Percentiles rank a stretch among this genome's conserved stretches.
phyloP scores from a whole-genome alignment of 2,329 filamentous ascomycete genomes.

The Aureobasidium leucospermi region DNA sequence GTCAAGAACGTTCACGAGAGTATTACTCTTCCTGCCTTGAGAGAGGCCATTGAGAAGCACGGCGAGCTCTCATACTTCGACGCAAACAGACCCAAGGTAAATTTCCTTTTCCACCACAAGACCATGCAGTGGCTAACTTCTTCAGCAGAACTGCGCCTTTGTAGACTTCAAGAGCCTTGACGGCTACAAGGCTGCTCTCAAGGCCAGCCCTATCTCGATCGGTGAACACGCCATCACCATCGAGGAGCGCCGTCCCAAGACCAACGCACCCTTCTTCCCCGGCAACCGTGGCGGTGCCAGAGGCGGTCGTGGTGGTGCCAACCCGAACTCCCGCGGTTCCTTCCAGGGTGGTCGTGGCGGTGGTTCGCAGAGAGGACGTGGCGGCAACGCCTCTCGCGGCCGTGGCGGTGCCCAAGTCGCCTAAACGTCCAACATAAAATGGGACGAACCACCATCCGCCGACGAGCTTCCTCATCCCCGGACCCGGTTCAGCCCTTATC shows the following conservation, averaged over 20 bases:
- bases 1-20: slow-evolving; percentile 94
- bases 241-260: slow-evolving; percentile 71
- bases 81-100: slow-evolving; percentile 67
- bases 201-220: slow-evolving; percentile 78
- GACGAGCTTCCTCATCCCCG: not conserved
- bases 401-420: slow-evolving; percentile 21
- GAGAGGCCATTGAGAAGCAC: slow-evolving; percentile 61
- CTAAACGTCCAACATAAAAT: slow-evolving; percentile 6
- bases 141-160: slow-evolving; percentile 80
- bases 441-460: not conserved
- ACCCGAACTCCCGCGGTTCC: slow-evolving; percentile 50
- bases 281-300: slow-evolving; percentile 32
- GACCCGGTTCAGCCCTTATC: not conserved
- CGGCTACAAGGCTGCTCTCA: slow-evolving; percentile 74
- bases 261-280: slow-evolving; percentile 28
- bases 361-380: slow-evolving; percentile 34
- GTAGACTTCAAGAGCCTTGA: slow-evolving; percentile 81
- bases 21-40: slow-evolving; percentile 68
- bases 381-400: slow-evolving; percentile 28
- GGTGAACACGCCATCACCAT: slow-evolving; percentile 76
- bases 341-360: slow-evolving; percentile 64
- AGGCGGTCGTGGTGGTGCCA: slow-evolving; percentile 35
- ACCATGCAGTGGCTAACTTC: not conserved
- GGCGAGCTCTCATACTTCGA: slow-evolving; percentile 58
- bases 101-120: not conserved